Conservation (phyloP, 345 rosid genomes). For the Bruguiera gymnorhiza region DNA sequence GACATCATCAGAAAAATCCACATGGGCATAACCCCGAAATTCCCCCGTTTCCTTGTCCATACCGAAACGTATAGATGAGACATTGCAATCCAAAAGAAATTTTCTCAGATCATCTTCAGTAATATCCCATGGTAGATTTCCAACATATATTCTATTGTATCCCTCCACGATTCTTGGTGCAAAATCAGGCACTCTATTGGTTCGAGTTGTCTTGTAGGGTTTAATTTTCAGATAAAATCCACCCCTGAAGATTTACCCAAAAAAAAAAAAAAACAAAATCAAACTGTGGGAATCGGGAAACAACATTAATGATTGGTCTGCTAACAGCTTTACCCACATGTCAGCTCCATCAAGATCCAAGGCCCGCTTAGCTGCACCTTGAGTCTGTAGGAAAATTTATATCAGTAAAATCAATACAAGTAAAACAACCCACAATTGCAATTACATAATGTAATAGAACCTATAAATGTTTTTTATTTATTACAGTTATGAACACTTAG, state of each 20-base stretch:
- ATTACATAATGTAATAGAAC: too few species aligned
- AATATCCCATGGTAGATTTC: slow-evolving; percentile 85
- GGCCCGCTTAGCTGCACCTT: slow-evolving; percentile 76
- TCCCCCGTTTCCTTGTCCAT: slow-evolving; percentile 77
- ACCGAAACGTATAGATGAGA: slow-evolving; percentile 70
- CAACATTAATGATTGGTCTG: neutral
- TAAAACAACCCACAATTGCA: neutral
- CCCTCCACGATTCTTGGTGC: slow-evolving; percentile 67
- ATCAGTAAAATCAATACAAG: neutral
- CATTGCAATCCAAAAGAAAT: slow-evolving; percentile 69
- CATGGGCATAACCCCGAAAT: slow-evolving; percentile 83
- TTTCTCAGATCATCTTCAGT: slow-evolving; percentile 66
- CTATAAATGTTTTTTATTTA: too few species aligned
- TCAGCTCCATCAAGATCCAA: slow-evolving; percentile 76
- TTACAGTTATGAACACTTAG: too few species aligned
- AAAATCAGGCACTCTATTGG: slow-evolving; percentile 44
- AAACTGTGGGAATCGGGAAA: slow-evolving; percentile 1
- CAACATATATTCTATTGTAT: slow-evolving; percentile 79
- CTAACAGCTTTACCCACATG: slow-evolving; percentile 49
- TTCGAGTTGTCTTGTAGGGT: slow-evolving; percentile 54
- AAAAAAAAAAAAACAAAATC: slow-evolving; percentile 17
- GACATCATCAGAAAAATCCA: slow-evolving; percentile 65
- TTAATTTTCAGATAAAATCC: slow-evolving; percentile 80
- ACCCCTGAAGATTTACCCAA: slow-evolving; percentile 52
- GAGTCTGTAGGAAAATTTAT: slow-evolving; percentile 41